phyloP scores from a whole-genome alignment of 2,329 filamentous ascomycete genomes.

The Clonostachys chloroleuca region DNA sequence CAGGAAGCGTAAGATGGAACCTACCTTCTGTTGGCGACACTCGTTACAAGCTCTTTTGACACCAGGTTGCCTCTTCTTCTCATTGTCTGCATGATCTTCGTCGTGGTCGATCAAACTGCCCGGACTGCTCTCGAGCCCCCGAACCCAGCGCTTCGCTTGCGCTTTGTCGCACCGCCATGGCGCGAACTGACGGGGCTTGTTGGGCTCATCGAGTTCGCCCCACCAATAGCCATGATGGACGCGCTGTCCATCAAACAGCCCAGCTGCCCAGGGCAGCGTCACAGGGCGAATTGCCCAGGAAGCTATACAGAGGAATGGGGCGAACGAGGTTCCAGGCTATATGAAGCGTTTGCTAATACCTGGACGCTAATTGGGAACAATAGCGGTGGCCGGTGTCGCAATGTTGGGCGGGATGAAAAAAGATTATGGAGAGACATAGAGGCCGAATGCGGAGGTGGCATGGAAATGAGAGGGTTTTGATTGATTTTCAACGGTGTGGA shows the following conservation, averaged over 20 bases:
- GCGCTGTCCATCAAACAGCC: slow-evolving; percentile 41
- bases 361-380: not conserved
- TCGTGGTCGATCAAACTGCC: slow-evolving; percentile 49
- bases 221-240: slow-evolving; percentile 37
- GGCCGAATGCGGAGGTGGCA: not conserved
- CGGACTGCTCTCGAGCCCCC: slow-evolving; percentile 54
- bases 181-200: slow-evolving; percentile 51
- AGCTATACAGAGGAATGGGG: not conserved
- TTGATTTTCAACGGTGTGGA: no score
- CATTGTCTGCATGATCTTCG: slow-evolving; percentile 47
- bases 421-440: not conserved
- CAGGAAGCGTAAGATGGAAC: slow-evolving; percentile 16
- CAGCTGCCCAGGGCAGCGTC: not conserved
- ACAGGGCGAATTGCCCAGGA: not conserved
- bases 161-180: slow-evolving; percentile 45
- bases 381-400: not conserved
- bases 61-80: slow-evolving; percentile 62
- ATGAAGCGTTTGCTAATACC: not conserved
- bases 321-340: not conserved
- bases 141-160: slow-evolving; percentile 53
- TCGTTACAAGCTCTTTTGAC: slow-evolving; percentile 82
- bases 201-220: slow-evolving; percentile 46
- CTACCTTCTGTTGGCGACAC: slow-evolving; percentile 81
- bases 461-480: not conserved
- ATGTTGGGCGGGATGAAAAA: not conserved